Percentiles rank a stretch among this genome's conserved stretches.
Evolutionary conservation across 2,329 filamentous ascomycete genomes (phyloP).

Genomic region (Colletotrichum caudatum): DNA sequence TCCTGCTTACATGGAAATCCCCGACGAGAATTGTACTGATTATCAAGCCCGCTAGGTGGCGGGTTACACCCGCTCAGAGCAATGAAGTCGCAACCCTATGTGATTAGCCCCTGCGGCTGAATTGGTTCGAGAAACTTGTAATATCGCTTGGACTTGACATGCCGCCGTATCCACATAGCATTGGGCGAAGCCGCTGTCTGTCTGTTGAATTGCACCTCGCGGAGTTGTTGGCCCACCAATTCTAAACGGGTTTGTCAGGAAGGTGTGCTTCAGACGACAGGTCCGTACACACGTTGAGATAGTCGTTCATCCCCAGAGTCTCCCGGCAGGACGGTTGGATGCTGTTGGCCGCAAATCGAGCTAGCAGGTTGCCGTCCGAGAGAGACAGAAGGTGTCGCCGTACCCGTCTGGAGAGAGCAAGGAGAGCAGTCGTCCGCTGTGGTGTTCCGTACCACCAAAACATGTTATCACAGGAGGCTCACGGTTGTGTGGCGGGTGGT

Average conservation of each 20-base stretch:
- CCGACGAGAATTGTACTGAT: slow-evolving; percentile 8
- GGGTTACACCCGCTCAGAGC: slow-evolving; percentile 19
- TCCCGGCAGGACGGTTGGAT: slow-evolving; percentile 7
- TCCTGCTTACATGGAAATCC: slow-evolving; percentile 24
- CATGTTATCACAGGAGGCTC: too few relatives aligned
- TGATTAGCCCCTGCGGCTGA: slow-evolving; percentile 16
- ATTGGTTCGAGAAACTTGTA: not conserved
- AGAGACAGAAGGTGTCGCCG: not conserved
- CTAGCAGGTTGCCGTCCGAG: not conserved
- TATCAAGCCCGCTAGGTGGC: slow-evolving; percentile 22
- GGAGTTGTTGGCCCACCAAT: slow-evolving; percentile 28
- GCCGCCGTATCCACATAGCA: slow-evolving; percentile 28
- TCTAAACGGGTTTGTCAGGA: not conserved
- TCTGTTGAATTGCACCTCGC: slow-evolving; percentile 9
- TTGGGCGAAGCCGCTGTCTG: slow-evolving; percentile 12
- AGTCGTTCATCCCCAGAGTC: not conserved
- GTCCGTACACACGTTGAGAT: slow-evolving; percentile 2
- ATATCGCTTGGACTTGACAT: not conserved
- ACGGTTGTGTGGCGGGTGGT: too few relatives aligned
- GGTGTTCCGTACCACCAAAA: not conserved
- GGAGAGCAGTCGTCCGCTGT: slow-evolving; percentile 1
- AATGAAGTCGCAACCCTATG: slow-evolving; percentile 27
- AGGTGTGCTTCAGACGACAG: rapidly evolving
- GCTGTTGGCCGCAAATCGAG: not conserved
- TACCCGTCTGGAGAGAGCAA: slow-evolving; percentile 1